Base-by-base conservation (phyloP, 2,329 filamentous ascomycete species). In the Talaromyces funiculosus region DNA sequence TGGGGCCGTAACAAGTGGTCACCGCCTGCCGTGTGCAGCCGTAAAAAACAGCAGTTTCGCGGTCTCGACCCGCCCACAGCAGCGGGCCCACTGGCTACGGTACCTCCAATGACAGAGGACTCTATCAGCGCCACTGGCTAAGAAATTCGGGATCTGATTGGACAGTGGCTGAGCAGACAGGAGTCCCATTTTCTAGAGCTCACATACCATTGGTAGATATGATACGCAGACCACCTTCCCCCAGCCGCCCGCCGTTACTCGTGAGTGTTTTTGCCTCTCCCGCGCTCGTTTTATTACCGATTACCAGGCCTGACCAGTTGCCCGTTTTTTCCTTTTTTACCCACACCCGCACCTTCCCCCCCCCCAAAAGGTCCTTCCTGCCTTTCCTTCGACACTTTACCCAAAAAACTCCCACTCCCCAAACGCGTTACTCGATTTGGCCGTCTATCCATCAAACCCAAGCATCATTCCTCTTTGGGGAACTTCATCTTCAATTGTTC, bases 391-490 rank as follows among this genome's bases (percentile, higher is more conserved):
- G 60, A 66, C 67, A 69, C 69, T 67, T 71, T 69, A 73, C 70
- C 72, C 72, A 75, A 75, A 75, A 73, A 72, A 75, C 72, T 67
- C 60, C 60, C 61, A 55, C 70, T 72, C 71, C n/a, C 71, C 68
- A 63, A 70, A 75, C 74, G 74, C 75, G 74, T 77, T 77, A 77
- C 75, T 77, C 74, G 73, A 77, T 77, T 77, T 72, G 75, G 75
- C 73, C 72, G 72, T 70, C 70, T 68, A 71, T 67, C 68, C 71
- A 72, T 68, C 69, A 69, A n/a, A 70, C 68, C 67, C 68, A 72
- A 73, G 71, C 72, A 73, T 73, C 72, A 74, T 77, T 75, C 75
- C 75, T 75, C 74, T 77, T 77, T 77, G 68, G 75, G 61, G 75
- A 66, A 72, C 67, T 66, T 62, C 63, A 60, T 63, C 62, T 61